Evolutionary conservation across 2,329 filamentous ascomycete species (phyloP).

Genomic region (Thelonectria discophora): DNA sequence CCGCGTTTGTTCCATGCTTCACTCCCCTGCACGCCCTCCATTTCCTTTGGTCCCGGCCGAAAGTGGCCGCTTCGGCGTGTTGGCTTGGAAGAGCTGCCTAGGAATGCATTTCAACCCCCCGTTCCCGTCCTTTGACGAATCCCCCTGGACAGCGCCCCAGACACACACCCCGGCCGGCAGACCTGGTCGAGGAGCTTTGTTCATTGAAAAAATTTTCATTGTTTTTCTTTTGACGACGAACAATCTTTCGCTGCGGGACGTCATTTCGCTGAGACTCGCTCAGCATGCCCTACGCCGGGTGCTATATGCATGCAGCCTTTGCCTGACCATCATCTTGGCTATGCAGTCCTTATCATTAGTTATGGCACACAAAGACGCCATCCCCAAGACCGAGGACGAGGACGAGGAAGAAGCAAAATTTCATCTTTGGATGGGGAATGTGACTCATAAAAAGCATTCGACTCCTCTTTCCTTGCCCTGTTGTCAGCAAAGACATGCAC

Average conservation of each 20-base stretch:
- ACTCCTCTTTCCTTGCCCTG: slow-evolving; percentile 27
- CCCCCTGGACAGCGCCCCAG: slow-evolving; percentile 28
- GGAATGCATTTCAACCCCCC: slow-evolving; percentile 33
- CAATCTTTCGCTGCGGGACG: slow-evolving; percentile 19
- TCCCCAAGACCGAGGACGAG: slow-evolving; percentile 8
- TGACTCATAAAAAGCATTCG: slow-evolving; percentile 40
- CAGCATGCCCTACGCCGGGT: slow-evolving; percentile 9
- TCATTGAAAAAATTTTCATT: slow-evolving; percentile 29
- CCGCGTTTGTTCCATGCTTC: slow-evolving; percentile 11
- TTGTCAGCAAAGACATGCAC: slow-evolving; percentile 37
- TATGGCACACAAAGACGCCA: neutral
- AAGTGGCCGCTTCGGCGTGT: slow-evolving; percentile 34
- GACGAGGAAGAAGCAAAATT: neutral
- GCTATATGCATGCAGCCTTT: slow-evolving; percentile 9
- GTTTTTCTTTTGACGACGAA: slow-evolving; percentile 22
- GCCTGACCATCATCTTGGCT: slow-evolving; percentile 2
- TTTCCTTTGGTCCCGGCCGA: slow-evolving; percentile 25
- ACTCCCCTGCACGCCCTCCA: slow-evolving; percentile 20
- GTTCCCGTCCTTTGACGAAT: slow-evolving; percentile 37
- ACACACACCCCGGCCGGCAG: slow-evolving; percentile 22
- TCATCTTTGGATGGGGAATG: slow-evolving; percentile 31
- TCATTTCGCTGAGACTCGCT: slow-evolving; percentile 23
- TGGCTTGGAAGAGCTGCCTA: slow-evolving; percentile 21
- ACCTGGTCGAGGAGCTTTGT: slow-evolving; percentile 32
- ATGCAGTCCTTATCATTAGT: slow-evolving; percentile 12